These are phyloP conservation scores for Clonostachys solani DNA, from an alignment of 2,329 filamentous ascomycete species.

Conservation along the genomic window DNA sequence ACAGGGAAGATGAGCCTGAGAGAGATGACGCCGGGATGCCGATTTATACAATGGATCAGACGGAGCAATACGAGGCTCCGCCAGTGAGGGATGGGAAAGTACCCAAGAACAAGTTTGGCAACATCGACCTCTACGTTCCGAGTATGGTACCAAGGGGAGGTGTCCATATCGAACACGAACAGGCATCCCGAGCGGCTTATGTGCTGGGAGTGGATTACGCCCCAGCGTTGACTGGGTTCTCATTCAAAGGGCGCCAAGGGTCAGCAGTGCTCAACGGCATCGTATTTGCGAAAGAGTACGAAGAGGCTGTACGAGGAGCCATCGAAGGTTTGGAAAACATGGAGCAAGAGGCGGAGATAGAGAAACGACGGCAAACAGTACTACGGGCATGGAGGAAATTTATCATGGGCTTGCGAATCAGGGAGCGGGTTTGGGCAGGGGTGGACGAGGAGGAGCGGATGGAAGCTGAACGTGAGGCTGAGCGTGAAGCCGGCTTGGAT, in stretches of 20 bases:
- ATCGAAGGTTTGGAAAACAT: conserved; percentile 65
- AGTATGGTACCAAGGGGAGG: conserved; percentile 87
- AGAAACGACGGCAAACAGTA: conserved; percentile 69
- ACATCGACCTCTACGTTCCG: conserved; percentile 88
- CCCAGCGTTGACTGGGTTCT: conserved; percentile 85
- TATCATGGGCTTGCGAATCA: conserved; percentile 71
- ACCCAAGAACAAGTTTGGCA: conserved; percentile 90
- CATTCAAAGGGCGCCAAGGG: conserved; percentile 80
- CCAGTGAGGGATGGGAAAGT: conserved; percentile 71
- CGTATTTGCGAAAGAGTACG: conserved; percentile 68
- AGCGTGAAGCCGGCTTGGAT: conserved; percentile 23
- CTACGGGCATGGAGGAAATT: conserved; percentile 66
- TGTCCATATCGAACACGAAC: conserved; percentile 58
- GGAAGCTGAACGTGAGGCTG: conserved; percentile 25
- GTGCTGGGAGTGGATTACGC: conserved; percentile 80
- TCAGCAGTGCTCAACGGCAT: conserved; percentile 78
- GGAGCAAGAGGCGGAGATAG: conserved; percentile 57
- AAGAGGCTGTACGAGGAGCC: conserved; percentile 67
- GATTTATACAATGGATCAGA: conserved; percentile 59
- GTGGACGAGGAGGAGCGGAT: conserved; percentile 43
- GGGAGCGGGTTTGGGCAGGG: conserved; percentile 64
- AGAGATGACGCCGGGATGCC: conserved; percentile 42
- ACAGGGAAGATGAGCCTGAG: conserved; percentile 12
- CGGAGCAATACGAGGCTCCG: conserved; percentile 70
- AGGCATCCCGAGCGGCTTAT: conserved; percentile 68